Conservation (phyloP, 2,329 filamentous ascomycete species). For the Pseudovirgaria hyperparasitica region DNA sequence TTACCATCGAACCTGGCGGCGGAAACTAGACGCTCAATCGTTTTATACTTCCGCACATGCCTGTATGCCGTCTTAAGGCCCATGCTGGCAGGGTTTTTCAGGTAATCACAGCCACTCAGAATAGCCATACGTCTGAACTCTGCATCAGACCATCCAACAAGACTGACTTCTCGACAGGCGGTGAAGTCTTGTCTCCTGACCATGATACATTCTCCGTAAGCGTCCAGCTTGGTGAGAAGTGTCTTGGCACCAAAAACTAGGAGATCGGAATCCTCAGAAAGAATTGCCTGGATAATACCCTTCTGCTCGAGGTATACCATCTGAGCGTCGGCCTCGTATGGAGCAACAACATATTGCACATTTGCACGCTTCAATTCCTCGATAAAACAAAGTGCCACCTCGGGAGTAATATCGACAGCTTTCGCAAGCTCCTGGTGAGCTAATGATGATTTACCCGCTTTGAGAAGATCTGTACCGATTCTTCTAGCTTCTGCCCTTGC, state of each 20-base stretch:
- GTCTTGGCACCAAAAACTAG: slow-evolving; percentile 89
- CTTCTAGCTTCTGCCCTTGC: slow-evolving; percentile 65
- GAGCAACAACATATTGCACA: slow-evolving; percentile 82
- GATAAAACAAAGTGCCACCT: slow-evolving; percentile 87
- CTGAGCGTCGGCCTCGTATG: slow-evolving; percentile 96
- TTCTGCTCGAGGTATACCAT: slow-evolving; percentile 84
- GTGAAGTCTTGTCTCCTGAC: slow-evolving; percentile 84
- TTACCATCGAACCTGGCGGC: slow-evolving; percentile 86
- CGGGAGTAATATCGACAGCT: slow-evolving; percentile 85
- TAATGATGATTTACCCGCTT: slow-evolving; percentile 66
- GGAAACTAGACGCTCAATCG: slow-evolving; percentile 66
- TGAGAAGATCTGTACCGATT: slow-evolving; percentile 64
- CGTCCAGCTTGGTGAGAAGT: slow-evolving; percentile 84
- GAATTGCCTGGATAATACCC: slow-evolving; percentile 71
- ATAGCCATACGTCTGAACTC: slow-evolving; percentile 96
- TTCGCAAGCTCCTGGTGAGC: slow-evolving; percentile 86
- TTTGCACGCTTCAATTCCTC: slow-evolving; percentile 74
- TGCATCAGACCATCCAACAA: slow-evolving; percentile 82
- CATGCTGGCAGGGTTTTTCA: slow-evolving; percentile 72
- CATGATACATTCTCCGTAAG: slow-evolving; percentile 86
- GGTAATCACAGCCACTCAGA: slow-evolving; percentile 89
- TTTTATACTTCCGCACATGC: slow-evolving; percentile 80
- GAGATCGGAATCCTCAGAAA: slow-evolving; percentile 94
- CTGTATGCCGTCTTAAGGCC: slow-evolving; percentile 90
- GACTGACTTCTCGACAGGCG: slow-evolving; percentile 71